Evolutionary conservation across 2,329 filamentous ascomycete genomes (phyloP).

Genomic region (Colletotrichum shisoi): DNA sequence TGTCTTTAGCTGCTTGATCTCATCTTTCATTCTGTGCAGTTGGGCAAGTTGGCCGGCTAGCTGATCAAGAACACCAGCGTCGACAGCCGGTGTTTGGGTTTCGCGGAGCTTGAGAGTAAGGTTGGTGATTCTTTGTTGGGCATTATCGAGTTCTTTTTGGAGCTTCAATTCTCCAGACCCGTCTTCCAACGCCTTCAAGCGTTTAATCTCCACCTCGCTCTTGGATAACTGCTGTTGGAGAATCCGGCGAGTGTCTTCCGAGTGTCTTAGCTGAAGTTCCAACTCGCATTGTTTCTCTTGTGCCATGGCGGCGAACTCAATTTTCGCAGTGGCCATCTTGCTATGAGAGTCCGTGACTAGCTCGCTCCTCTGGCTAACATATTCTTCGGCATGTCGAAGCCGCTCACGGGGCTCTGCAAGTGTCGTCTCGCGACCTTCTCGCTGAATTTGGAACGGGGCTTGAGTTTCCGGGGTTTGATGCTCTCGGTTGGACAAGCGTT

Average conservation of each 20-base stretch:
- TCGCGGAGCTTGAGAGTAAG: conserved; percentile 33
- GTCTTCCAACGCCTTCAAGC: not conserved
- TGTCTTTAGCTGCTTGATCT: conserved; percentile 6
- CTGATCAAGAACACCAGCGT: not conserved
- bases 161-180: not conserved
- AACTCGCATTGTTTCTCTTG: not conserved
- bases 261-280: not conserved
- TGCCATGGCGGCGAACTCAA: not conserved
- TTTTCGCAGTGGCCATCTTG: not conserved
- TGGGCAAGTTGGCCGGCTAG: conserved; percentile 22
- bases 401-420: conserved; percentile 23
- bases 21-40: not conserved
- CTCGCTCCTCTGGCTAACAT: conserved; percentile 2
- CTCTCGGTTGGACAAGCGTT: conserved; percentile 1
- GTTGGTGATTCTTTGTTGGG: conserved; percentile 34
- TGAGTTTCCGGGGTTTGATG: not conserved
- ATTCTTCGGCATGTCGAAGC: conserved; percentile 7
- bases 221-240: conserved; percentile 3
- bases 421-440: not conserved
- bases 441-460: not conserved
- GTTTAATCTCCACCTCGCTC: not conserved
- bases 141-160: conserved; percentile 19
- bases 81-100: not conserved
- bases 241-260: not conserved
- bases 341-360: not conserved